Conservation (phyloP, 306 rosid genomes). For the Arachis stenosperma region DNA sequence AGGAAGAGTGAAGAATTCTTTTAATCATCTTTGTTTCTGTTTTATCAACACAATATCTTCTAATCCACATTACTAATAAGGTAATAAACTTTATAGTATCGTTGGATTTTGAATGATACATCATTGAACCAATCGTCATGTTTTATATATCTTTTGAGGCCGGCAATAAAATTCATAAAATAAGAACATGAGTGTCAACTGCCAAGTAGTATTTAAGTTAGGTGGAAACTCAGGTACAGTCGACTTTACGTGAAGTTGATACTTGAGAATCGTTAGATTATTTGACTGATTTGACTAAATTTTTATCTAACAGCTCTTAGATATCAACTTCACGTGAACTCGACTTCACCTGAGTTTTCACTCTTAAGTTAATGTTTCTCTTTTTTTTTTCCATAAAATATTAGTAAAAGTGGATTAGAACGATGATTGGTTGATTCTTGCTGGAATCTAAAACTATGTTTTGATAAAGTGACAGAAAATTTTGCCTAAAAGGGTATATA, state of each 20-base stretch:
- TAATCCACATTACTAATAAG: neutral
- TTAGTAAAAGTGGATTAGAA: neutral
- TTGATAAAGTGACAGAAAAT: neutral
- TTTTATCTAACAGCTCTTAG: no score
- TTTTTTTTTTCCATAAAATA: no score
- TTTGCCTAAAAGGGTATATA: slow-evolving; percentile 18
- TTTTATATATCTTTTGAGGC: neutral
- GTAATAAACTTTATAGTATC: neutral
- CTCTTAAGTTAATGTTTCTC: no score
- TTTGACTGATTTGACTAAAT: no score
- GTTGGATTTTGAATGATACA: neutral
- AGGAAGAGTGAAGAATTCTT: slow-evolving; percentile 11
- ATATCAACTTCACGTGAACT: no score
- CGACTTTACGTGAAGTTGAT: no score
- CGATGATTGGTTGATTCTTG: neutral
- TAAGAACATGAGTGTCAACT: no score
- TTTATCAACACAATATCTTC: neutral
- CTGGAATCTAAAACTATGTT: slow-evolving; percentile 6
- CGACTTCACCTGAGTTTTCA: no score
- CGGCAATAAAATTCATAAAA: neutral
- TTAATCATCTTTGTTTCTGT: slow-evolving; percentile 36
- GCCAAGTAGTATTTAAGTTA: no score
- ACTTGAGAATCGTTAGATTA: no score
- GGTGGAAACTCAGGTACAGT: no score
- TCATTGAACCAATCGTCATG: slow-evolving; percentile 17